Base-by-base conservation (phyloP, 176 grass and related monocot genomes). In the Oryza meyeriana region DNA sequence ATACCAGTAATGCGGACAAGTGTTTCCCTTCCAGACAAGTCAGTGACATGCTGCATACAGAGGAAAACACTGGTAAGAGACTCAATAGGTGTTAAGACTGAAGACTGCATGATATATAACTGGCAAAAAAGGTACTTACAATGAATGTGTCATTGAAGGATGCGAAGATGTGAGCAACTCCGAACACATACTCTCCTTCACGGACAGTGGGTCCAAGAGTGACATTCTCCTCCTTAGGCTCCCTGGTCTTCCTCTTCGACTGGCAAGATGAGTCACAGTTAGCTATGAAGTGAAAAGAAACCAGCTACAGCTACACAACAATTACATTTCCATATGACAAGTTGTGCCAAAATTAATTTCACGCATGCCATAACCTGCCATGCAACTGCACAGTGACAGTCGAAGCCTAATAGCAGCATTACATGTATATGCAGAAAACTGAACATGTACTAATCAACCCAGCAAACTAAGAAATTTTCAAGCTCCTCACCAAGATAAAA, bases 1-100 rank as follows among this genome's bases (percentile, higher is more conserved):
- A 34, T 80, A 93, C 88, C 81, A 69, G 91, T 90, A 26, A 90
- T 93, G 41, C 81, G 91, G 59, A 93, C 91, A 26, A 93, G 84
- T 5, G 85, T 93, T 61, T 88, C 91, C 61, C 91, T 80, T 28
- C 88, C 91, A 24, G 88, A 93, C 59, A 93, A 66, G 61, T 93
- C 91, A 61, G 88, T 93, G 45, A 90, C 88, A 83, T 90, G 88
- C 81, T 93, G 81, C 70, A 82, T 17, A 57, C 24, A 74, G 36
- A 29, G 40, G n/a, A 5, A 11, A 32, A 80, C 3, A 69, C 48
- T 4, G 42, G n/a, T 75, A 66, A 79, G 32, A 61, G 69, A 74
- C 71, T 47, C 4, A 80, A 50, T 12, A 73, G 6, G 1, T 47
- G n/a, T 27, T 41, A 25, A 42, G 1, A 12, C 30, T 20, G 32